phyloP scores from a whole-genome alignment of 331 rosid species.

The Pyracantha coccinea region DNA sequence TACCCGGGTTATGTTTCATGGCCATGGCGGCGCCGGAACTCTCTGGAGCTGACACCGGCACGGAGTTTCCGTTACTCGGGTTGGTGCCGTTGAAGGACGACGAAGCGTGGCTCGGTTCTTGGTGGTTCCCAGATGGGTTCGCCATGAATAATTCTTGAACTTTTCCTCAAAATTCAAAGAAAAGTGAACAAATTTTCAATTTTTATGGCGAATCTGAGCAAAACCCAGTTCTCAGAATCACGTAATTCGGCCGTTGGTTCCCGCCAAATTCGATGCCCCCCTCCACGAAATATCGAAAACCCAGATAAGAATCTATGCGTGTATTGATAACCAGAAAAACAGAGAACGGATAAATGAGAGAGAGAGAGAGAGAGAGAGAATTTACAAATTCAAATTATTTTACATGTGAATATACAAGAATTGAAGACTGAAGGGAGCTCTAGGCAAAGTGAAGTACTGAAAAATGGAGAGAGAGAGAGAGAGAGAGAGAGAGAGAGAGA shows the following conservation, averaged over 20 bases:
- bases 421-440: slow-evolving; percentile 45
- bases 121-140: slow-evolving; percentile 91
- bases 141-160: slow-evolving; percentile 38
- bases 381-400: not conserved
- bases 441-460: not conserved
- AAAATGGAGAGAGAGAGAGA: slow-evolving; percentile 5
- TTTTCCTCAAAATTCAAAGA: not conserved
- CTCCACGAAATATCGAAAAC: slow-evolving; percentile 11
- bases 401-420: slow-evolving; percentile 3
- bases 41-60: slow-evolving; percentile 41
- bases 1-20: slow-evolving; percentile 94
- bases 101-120: slow-evolving; percentile 60
- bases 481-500: not conserved
- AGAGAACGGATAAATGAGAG: not conserved
- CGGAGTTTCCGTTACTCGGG: slow-evolving; percentile 50
- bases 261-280: slow-evolving; percentile 54
- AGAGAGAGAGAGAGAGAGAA: not conserved
- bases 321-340: not conserved
- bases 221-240: slow-evolving; percentile 22
- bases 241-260: slow-evolving; percentile 40
- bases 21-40: slow-evolving; percentile 44
- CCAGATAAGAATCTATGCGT: not conserved
- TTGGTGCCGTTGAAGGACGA: slow-evolving; percentile 62
- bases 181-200: not conserved
- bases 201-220: slow-evolving; percentile 9